Evolutionary conservation across 371 early-diverging fungal genomes (phyloP).

Genomic region (Syncephalastrum racemosum): DNA sequence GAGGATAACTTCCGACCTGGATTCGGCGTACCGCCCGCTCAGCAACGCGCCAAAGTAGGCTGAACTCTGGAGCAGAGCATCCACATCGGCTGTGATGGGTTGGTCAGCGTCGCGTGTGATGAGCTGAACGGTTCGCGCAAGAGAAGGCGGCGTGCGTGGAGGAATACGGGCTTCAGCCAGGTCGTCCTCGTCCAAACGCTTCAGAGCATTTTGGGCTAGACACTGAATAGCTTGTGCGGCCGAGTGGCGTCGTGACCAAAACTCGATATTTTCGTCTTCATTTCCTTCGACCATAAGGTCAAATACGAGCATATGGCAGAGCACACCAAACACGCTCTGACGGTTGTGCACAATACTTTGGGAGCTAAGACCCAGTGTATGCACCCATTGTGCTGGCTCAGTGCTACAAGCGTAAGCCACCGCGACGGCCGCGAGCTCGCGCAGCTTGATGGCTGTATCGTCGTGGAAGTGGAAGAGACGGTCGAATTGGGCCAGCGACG

Average conservation of each 20-base stretch:
- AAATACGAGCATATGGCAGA: slow-evolving; percentile 41
- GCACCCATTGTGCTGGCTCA: slow-evolving; percentile 12
- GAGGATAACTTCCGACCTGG: slow-evolving; percentile 11
- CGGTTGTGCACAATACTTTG: background rate
- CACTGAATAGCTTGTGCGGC: slow-evolving; percentile 38
- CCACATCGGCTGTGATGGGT: slow-evolving; percentile 13
- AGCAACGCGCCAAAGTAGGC: slow-evolving; percentile 32
- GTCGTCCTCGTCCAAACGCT: background rate
- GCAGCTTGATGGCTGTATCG: slow-evolving; percentile 24
- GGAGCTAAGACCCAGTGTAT: slow-evolving; percentile 9
- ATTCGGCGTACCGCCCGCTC: slow-evolving; percentile 25
- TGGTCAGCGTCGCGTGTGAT: no score
- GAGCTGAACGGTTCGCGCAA: no score
- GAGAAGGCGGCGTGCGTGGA: background rate
- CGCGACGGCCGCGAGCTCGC: slow-evolving; percentile 35
- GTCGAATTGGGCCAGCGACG: slow-evolving; percentile 11
- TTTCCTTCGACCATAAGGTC: slow-evolving; percentile 19
- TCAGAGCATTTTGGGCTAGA: slow-evolving; percentile 9
- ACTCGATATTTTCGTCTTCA: slow-evolving; percentile 6
- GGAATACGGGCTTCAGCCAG: background rate
- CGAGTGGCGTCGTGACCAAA: slow-evolving; percentile 17
- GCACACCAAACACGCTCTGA: slow-evolving; percentile 17
- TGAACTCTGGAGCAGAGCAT: slow-evolving; percentile 17
- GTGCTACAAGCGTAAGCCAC: slow-evolving; percentile 20
- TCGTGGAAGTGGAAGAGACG: slow-evolving; percentile 25